Conservation (phyloP, 1,284 basidiomycete genomes). For the Ceratobasidium papillatum region DNA sequence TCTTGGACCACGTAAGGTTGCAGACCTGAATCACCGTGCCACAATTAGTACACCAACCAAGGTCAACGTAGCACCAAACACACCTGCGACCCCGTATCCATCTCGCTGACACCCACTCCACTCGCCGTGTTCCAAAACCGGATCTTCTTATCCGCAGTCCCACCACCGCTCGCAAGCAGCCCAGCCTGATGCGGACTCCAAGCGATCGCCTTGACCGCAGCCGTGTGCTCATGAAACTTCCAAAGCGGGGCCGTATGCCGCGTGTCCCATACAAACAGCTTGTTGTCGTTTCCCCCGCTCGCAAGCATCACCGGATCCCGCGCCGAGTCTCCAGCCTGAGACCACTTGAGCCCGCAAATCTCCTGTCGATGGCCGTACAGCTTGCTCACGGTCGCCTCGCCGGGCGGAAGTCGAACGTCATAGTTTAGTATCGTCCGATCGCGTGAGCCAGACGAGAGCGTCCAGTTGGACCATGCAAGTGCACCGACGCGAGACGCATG, state of each 20-base stretch:
- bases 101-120: slow-evolving; percentile 83
- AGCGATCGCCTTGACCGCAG: slow-evolving; percentile 96
- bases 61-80: slow-evolving; percentile 48
- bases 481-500: slow-evolving; percentile 91
- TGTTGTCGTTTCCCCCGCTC: slow-evolving; percentile 98
- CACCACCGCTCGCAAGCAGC: slow-evolving; percentile 94
- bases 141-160: slow-evolving; percentile 97
- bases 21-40: slow-evolving; percentile 72
- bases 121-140: slow-evolving; percentile 96
- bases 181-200: slow-evolving; percentile 97
- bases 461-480: slow-evolving; percentile 91
- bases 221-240: slow-evolving; percentile 96
- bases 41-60: background rate
- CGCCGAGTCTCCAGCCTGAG: slow-evolving; percentile 58
- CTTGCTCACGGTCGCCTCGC: slow-evolving; percentile 68
- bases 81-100: slow-evolving; percentile 94
- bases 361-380: slow-evolving; percentile 87
- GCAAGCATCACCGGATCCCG: slow-evolving; percentile 77
- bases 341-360: slow-evolving; percentile 97
- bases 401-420: slow-evolving; percentile 83
- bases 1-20: slow-evolving; percentile 96
- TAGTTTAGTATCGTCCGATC: slow-evolving; percentile 92
- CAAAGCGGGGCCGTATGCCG: slow-evolving; percentile 68
- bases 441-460: slow-evolving; percentile 90
- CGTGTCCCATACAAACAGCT: slow-evolving; percentile 95